These are phyloP conservation scores for Lodderomyces jiufengensis DNA, from an alignment of 1,139 yeast genomes.

Conservation along the genomic window DNA sequence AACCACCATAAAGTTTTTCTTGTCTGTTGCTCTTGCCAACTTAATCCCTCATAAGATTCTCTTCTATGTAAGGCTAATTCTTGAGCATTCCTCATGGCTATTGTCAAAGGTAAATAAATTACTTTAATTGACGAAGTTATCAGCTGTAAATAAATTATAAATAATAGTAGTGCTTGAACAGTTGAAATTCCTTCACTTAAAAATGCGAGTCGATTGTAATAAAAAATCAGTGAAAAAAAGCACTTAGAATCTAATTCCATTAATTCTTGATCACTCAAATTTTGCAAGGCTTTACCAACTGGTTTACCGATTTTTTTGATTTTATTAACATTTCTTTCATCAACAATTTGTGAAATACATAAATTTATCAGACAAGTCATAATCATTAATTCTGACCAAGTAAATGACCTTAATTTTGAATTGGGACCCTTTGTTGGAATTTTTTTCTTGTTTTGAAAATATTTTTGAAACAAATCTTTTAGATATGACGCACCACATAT, in stretches of 20 bases:
- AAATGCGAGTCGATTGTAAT: constrained; percentile 44
- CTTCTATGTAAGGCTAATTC: constrained; percentile 62
- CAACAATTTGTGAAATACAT: constrained; percentile 8
- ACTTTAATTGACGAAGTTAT: constrained; percentile 38
- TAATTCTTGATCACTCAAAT: constrained; percentile 14
- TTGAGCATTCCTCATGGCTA: constrained; percentile 56
- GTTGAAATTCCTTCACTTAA: constrained; percentile 49
- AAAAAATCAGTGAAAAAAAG: constrained; percentile 37
- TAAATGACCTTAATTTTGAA: constrained; percentile 15
- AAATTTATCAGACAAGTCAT: constrained; percentile 9
- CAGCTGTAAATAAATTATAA: constrained; percentile 43
- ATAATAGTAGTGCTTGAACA: constrained; percentile 45
- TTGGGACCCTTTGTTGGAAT: constrained; percentile 2
- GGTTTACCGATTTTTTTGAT: constrained; percentile 1
- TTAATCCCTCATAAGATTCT: constrained; percentile 44
- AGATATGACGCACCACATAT: constrained; percentile 8
- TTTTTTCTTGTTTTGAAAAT: constrained; percentile 4
- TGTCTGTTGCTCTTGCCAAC: constrained; percentile 32
- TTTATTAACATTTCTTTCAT: constrained; percentile 8
- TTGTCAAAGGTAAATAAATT: constrained; percentile 43
- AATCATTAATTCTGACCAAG: constrained; percentile 10
- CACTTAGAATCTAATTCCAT: constrained; percentile 23
- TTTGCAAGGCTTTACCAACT: constrained; percentile 8
- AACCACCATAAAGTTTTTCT: constrained; percentile 53
- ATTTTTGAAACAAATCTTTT: constrained; percentile 6